Percentiles rank a stretch among this genome's conserved stretches.
Evolutionary conservation across 2,329 filamentous ascomycete species (phyloP).

Genomic region (Dendrostoma leiphaemia): DNA sequence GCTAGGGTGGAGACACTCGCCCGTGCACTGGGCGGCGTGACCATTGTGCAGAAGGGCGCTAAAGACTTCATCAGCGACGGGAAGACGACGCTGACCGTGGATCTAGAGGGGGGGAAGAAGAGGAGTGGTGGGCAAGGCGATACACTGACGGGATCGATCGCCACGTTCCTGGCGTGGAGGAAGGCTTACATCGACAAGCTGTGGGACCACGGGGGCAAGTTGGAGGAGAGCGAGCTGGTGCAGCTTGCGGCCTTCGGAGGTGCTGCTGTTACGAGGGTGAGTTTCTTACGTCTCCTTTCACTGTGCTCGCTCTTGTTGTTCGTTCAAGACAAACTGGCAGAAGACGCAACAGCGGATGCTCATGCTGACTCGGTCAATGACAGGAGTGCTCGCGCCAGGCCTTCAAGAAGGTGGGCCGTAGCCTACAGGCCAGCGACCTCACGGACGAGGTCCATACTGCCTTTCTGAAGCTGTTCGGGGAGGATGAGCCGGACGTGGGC

Average conservation of each 20-base stretch:
- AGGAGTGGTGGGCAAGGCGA: constrained; percentile 93
- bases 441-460: constrained; percentile 85
- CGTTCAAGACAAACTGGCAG: not conserved
- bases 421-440: constrained; percentile 88
- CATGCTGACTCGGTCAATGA: constrained; percentile 11
- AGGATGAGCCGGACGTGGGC: constrained; percentile 48
- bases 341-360: not conserved
- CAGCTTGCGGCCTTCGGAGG: constrained; percentile 83
- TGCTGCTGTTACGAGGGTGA: constrained; percentile 77
- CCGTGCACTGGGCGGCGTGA: constrained; percentile 78
- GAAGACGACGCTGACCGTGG: constrained; percentile 68
- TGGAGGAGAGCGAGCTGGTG: constrained; percentile 52
- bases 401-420: constrained; percentile 80
- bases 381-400: constrained; percentile 82
- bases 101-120: constrained; percentile 80
- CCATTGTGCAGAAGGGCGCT: constrained; percentile 84
- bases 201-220: constrained; percentile 60
- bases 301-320: not conserved
- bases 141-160: constrained; percentile 85
- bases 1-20: constrained; percentile 64
- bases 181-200: constrained; percentile 80
- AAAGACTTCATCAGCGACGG: constrained; percentile 85
- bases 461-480: constrained; percentile 78
- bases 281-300: constrained; percentile 26
- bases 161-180: constrained; percentile 85